Conservation (phyloP, 306 rosid genomes). For the Cucurbita moschata region DNA sequence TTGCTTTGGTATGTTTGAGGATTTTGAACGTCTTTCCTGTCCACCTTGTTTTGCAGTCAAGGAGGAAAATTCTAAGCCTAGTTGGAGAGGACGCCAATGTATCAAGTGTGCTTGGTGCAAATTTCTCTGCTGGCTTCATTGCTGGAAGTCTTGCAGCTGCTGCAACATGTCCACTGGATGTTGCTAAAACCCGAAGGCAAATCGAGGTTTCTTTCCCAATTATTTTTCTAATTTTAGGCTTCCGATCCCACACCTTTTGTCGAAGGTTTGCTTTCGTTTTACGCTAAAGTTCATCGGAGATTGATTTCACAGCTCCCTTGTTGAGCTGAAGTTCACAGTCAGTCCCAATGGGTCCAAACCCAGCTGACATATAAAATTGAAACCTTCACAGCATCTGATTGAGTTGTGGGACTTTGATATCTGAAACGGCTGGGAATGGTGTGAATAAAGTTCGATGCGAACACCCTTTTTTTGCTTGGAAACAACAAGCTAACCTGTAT, state of each 20-base stretch:
- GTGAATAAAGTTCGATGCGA: not conserved
- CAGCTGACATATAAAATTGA: not conserved
- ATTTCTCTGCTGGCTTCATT: conserved; percentile 70
- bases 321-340: not conserved
- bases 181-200: conserved; percentile 79
- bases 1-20: conserved; percentile 14
- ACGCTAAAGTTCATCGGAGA: not conserved
- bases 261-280: not conserved
- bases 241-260: not conserved
- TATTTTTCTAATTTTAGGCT: not conserved
- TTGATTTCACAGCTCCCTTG: not conserved
- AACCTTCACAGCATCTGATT: not conserved
- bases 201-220: conserved; percentile 46
- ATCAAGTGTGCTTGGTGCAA: conserved; percentile 49
- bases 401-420: not conserved
- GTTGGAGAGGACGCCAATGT: conserved; percentile 50
- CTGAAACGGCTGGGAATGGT: not conserved
- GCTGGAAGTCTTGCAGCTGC: conserved; percentile 92
- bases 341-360: not conserved
- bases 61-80: conserved; percentile 47
- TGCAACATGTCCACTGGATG: conserved; percentile 89
- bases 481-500: not conserved
- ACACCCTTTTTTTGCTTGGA: not conserved
- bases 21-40: not conserved
- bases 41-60: conserved; percentile 25